Percentiles rank a stretch among this genome's conserved stretches.
These are phyloP conservation scores for Aspergillus haitiensis DNA, from an alignment of 495 filamentous ascomycete genomes.

Conservation along the genomic window DNA sequence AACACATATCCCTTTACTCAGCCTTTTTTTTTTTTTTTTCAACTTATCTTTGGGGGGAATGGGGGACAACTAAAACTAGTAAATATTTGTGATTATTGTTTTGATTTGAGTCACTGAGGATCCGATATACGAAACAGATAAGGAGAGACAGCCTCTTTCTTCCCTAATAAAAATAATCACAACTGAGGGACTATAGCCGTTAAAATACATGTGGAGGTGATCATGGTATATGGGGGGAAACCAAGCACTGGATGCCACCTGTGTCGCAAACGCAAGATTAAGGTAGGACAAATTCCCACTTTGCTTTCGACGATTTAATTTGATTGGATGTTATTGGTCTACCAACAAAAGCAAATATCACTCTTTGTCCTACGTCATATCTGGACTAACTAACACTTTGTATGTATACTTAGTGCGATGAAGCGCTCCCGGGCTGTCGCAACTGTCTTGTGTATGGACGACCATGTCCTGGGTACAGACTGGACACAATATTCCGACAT, in stretches of 20 bases:
- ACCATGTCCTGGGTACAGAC: slow-evolving; percentile 46
- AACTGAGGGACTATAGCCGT: too few species aligned
- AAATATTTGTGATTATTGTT: too few species aligned
- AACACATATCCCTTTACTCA: too few species aligned
- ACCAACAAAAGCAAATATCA: slow-evolving; percentile 1
- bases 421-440: slow-evolving; percentile 42
- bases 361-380: not conserved
- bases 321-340: slow-evolving; percentile 1
- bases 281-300: slow-evolving; percentile 34
- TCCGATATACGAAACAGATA: too few species aligned
- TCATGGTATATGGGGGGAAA: slow-evolving; percentile 50
- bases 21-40: too few species aligned
- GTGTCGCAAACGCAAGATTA: slow-evolving; percentile 51
- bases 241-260: slow-evolving; percentile 50
- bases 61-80: too few species aligned
- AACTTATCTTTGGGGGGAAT: too few species aligned
- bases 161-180: too few species aligned
- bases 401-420: slow-evolving; percentile 39
- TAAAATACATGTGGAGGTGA: slow-evolving; percentile 10
- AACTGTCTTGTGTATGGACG: slow-evolving; percentile 45
- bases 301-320: slow-evolving; percentile 7
- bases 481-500: slow-evolving; percentile 42
- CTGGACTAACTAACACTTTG: slow-evolving; percentile 20
- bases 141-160: too few species aligned
- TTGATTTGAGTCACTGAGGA: too few species aligned